Conservation (phyloP, 805 yeast genomes). For the Kregervanrija pseudodelftensis region DNA sequence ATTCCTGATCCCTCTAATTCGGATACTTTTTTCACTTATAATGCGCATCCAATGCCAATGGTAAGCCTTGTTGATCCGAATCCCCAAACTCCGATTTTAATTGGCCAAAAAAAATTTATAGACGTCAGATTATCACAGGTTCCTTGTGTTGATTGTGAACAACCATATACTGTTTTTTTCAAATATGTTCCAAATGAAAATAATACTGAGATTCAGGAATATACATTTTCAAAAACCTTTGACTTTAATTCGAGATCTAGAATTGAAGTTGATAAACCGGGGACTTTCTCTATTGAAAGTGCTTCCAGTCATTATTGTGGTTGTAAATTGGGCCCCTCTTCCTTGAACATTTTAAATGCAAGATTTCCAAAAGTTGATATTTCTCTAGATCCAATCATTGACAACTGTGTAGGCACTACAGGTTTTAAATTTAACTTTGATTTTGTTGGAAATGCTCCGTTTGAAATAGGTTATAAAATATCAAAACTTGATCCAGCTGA, state of each 20-base stretch:
- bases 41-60: conserved; percentile 50
- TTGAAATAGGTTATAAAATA: conserved; percentile 54
- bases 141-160: conserved; percentile 30
- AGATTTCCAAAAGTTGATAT: conserved; percentile 35
- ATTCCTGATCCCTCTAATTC: conserved; percentile 28
- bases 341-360: conserved; percentile 39
- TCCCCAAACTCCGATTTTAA: conserved; percentile 23
- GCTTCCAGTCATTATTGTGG: conserved; percentile 59
- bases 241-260: conserved; percentile 23
- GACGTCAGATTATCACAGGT: conserved; percentile 21
- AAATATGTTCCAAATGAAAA: conserved; percentile 25
- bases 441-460: conserved; percentile 79
- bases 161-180: conserved; percentile 39
- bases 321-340: conserved; percentile 56
- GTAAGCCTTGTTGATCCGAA: conserved; percentile 36
- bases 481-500: conserved; percentile 42
- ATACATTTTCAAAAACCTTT: conserved; percentile 19
- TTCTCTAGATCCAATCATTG: conserved; percentile 56
- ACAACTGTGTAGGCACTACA: conserved; percentile 86
- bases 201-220: conserved; percentile 3
- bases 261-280: conserved; percentile 48
- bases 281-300: conserved; percentile 50
- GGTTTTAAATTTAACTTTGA: conserved; percentile 69
- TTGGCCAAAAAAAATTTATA: conserved; percentile 27
- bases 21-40: conserved; percentile 37